Base-by-base conservation (phyloP, 306 rosid genomes). In the Corylus avellana region DNA sequence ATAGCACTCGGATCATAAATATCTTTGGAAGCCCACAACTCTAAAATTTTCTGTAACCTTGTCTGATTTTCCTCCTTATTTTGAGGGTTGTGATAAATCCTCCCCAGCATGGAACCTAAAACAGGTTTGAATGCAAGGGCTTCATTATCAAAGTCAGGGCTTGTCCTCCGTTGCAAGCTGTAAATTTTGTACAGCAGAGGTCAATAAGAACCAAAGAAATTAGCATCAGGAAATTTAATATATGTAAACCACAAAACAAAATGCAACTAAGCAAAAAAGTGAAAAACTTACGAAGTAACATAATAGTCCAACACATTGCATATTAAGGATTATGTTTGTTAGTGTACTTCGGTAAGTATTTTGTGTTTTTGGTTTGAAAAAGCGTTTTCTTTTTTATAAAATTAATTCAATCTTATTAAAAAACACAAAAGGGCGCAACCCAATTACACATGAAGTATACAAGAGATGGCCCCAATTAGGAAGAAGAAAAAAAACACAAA, bases 51-150 rank as follows among this genome's bases (percentile, higher is more conserved):
- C 77, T 91, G 93, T 85, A 95, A 82, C 85, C 93, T 88, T 83
- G 89, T 82, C 85, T 87, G 90, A 83, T 87, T 91, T 80, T 95
- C 99, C 75, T 95, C 98, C 53, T 90, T 91, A 80, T 88, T 95
- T 70, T 88, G 98, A 78, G 97, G 99, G 76, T 95, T 89, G 78
- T 95, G 98, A 83, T 90, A 91, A 70, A 93, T 91, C 89, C 99
- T 90, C 32, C 91, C 94, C 75, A 95, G 97, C 98, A 95, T 91
- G 75, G 98, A 81, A 69, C 99, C 99, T 82, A 95, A 84, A 74
- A 90, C 91, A 80, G 97, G 96, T 72, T 85, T 89, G 42, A 95
- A 87, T 1, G 99, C 98, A 79, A 85, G 93, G 74, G 99, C 90
- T 79, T 95, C 99, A 49, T 89, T 90, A 80, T 93, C 99, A 75